Evolutionary conservation across 2,329 filamentous ascomycete species (phyloP).

Genomic region (Trichophaea hybrida): DNA sequence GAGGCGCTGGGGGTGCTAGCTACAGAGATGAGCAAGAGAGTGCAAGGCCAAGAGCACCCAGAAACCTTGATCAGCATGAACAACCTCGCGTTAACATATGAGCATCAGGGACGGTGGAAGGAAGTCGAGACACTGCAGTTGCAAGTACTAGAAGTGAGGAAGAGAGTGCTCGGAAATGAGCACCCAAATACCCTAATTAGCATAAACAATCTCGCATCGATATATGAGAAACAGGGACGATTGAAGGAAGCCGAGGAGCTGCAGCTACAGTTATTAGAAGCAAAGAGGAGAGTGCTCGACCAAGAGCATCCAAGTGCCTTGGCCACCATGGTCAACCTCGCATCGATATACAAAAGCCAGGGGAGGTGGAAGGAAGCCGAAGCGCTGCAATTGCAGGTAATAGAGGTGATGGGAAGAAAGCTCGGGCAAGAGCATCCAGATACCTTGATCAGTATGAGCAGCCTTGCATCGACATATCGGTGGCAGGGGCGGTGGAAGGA

Average conservation of each 20-base stretch:
- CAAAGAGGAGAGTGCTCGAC: background rate
- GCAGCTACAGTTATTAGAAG: background rate
- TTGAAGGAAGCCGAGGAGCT: background rate
- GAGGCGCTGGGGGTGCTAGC: background rate
- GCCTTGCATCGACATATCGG: slow-evolving; percentile 1
- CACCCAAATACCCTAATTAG: slow-evolving; percentile 6
- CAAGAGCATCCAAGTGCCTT: background rate
- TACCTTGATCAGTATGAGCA: slow-evolving; percentile 3
- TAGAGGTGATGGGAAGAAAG: slow-evolving; percentile 1
- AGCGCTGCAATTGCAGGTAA: background rate
- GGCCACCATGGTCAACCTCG: slow-evolving; percentile 1
- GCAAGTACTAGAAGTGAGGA: background rate
- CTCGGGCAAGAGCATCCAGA: slow-evolving; percentile 5
- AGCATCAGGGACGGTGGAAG: slow-evolving; percentile 1
- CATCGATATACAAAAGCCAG: slow-evolving; percentile 3
- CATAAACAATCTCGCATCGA: slow-evolving; percentile 9
- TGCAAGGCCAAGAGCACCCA: slow-evolving; percentile 6
- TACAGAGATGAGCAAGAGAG: background rate
- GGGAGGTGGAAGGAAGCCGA: slow-evolving; percentile 5
- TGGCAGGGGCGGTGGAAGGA: slow-evolving; percentile 4
- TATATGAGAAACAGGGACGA: background rate
- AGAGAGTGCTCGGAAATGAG: slow-evolving; percentile 3
- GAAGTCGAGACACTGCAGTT: slow-evolving; percentile 8
- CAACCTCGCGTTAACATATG: slow-evolving; percentile 5
- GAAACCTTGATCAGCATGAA: slow-evolving; percentile 4